Evolutionary conservation across 345 rosid genomes (phyloP), one percentile per base, ranked within the genome.

Genomic region (Eucalyptus urophylla): DNA sequence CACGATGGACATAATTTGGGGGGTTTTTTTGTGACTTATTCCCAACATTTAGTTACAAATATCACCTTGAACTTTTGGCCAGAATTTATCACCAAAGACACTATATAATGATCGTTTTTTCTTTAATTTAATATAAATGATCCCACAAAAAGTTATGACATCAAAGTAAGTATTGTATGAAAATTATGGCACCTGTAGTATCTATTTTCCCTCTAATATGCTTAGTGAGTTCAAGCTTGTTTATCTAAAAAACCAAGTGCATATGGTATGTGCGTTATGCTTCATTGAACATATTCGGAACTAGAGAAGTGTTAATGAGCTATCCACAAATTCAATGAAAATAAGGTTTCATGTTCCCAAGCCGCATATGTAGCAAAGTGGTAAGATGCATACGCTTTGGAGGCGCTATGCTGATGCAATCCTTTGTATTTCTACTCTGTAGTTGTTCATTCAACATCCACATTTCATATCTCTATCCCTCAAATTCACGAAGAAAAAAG

Each of bases 141-240:
- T 56, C 1, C 0, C 4, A 25, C 62, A 56, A 56, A 56, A 24
- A 24, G 6, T 56, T 24, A 53, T 22, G 29, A 12, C 12, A 4
- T 56, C 13, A 56, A 22, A 56, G 3, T 56, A 24, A 56, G 13
- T 1, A 21, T 56, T 24, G 5, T 56, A 56, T 21, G 1, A 56
- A 56, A 56, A 24, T 56, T 4, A 56, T 56, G 6, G 1, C 12
- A 24, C 62, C 0, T 10, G 3, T 56, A 24, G 0, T 24, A 0
- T 56, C 62, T 21, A 6, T 56, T 56, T 56, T 56, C 29, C 62
- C 13, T 24, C 14, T 56, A 56, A 56, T 56, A 1, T 56, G 62
- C 14, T 2, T 0, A 56, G 29, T 0, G 13, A 56, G 62, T 56
- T 24, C 0, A 3, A 56, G 62, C 62, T 24, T 25, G 29, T 56